Evolutionary conservation across 305 asterid genomes (phyloP).

Genomic region (Petunia hybrid): DNA sequence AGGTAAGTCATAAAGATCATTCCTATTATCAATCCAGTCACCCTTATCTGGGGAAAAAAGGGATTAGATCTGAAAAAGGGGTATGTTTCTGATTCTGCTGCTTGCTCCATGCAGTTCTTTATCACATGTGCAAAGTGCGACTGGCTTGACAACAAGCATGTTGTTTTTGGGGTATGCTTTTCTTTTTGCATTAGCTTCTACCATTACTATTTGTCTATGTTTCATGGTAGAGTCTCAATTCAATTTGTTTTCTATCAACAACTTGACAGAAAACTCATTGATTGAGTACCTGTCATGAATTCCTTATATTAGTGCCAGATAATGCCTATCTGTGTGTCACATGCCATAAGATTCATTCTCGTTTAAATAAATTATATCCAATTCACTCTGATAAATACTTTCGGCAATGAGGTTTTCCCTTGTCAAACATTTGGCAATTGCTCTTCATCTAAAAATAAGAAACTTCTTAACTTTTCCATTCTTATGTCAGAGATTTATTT

Average conservation of each 20-base stretch:
- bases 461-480: slow-evolving; percentile 11
- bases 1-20: slow-evolving; percentile 58
- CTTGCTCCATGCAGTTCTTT: slow-evolving; percentile 71
- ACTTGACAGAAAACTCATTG: slow-evolving; percentile 8
- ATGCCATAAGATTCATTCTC: slow-evolving; percentile 4
- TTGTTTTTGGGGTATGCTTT: slow-evolving; percentile 89
- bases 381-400: slow-evolving; percentile 10
- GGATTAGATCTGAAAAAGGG: neutral
- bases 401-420: neutral
- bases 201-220: slow-evolving; percentile 18
- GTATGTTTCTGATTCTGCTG: slow-evolving; percentile 38
- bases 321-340: neutral
- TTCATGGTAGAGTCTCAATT: neutral
- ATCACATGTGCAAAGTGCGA: slow-evolving; percentile 92
- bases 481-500: neutral
- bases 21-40: slow-evolving; percentile 12
- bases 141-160: slow-evolving; percentile 98
- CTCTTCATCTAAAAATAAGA: slow-evolving; percentile 5
- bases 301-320: slow-evolving; percentile 27
- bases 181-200: neutral
- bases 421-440: slow-evolving; percentile 13
- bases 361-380: neutral
- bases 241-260: neutral
- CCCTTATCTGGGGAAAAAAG: neutral
- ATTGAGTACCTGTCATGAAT: neutral